Percentiles rank a stretch among this genome's conserved stretches.
Evolutionary conservation across 2,329 filamentous ascomycete species (phyloP).

Genomic region (Hortaea werneckii): DNA sequence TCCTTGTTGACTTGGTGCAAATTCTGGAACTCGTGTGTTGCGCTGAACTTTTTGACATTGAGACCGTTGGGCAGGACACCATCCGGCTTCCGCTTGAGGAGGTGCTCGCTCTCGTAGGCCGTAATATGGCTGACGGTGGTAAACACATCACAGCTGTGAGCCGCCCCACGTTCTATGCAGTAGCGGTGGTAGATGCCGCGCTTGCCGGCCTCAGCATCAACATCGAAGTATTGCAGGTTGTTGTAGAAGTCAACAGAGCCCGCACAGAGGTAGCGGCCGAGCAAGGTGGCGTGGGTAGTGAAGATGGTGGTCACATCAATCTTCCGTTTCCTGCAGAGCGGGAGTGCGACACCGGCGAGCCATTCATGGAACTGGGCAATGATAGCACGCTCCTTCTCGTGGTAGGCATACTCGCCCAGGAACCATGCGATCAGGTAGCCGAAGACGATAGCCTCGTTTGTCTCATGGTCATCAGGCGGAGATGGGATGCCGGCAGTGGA

Average conservation of each 20-base stretch:
- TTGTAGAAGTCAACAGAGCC: conserved; percentile 99
- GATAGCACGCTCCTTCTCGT: conserved; percentile 83
- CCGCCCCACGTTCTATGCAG: conserved; percentile 89
- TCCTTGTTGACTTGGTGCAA: conserved; percentile 92
- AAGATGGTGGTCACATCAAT: conserved; percentile 98
- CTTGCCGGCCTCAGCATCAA: conserved; percentile 92
- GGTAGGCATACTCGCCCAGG: conserved; percentile 91
- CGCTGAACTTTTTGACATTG: conserved; percentile 97
- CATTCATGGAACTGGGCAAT: conserved; percentile 99
- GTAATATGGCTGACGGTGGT: conserved; percentile 98
- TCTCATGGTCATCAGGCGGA: conserved; percentile 82
- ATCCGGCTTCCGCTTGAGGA: conserved; percentile 94
- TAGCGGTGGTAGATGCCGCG: conserved; percentile 97
- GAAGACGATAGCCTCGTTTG: conserved; percentile 95
- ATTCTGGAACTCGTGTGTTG: conserved; percentile 98
- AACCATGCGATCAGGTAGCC: conserved; percentile 98
- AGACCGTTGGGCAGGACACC: conserved; percentile 92
- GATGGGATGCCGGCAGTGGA: conserved; percentile 87
- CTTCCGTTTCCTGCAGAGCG: conserved; percentile 81
- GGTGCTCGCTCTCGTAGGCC: conserved; percentile 92
- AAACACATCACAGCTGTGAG: conserved; percentile 91
- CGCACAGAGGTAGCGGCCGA: conserved; percentile 92
- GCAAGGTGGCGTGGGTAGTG: conserved; percentile 90
- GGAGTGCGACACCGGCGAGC: conserved; percentile 87
- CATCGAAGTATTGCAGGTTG: conserved; percentile 93